A percentile compares a stretch with the other conserved stretches of the same genome.
Conservation (phyloP, 805 yeast genomes). For the Sugiyamaella qingdaonensis region DNA sequence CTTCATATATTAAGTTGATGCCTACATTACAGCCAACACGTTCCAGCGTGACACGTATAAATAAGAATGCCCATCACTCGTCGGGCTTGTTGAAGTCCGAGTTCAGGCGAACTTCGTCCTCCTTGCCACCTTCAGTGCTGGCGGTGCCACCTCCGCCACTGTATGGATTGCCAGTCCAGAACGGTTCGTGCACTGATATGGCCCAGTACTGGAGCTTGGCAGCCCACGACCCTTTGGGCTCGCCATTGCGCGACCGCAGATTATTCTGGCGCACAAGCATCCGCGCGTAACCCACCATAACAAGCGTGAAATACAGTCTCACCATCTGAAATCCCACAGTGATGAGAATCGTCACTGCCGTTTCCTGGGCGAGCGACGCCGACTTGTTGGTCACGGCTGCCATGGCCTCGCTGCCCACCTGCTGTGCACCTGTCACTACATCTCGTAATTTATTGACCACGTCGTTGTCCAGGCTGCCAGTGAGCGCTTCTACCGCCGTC, state of each 20-base stretch:
- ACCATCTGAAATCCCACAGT: slow-evolving; percentile 43
- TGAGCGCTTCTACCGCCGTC: background rate
- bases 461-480: background rate
- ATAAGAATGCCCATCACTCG: background rate
- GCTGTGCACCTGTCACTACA: slow-evolving; percentile 7
- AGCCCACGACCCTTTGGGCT: slow-evolving; percentile 29
- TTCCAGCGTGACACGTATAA: too few relatives aligned
- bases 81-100: background rate
- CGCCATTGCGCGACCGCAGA: slow-evolving; percentile 34
- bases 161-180: slow-evolving; percentile 31
- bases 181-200: slow-evolving; percentile 26
- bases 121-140: background rate
- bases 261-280: slow-evolving; percentile 43
- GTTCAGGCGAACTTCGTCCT: slow-evolving; percentile 2
- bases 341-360: slow-evolving; percentile 45
- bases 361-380: slow-evolving; percentile 31
- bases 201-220: slow-evolving; percentile 30
- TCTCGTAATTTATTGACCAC: background rate
- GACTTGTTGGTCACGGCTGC: slow-evolving; percentile 16
- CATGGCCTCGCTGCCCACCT: slow-evolving; percentile 5
- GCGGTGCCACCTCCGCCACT: background rate
- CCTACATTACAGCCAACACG: too few relatives aligned
- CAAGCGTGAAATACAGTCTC: slow-evolving; percentile 52
- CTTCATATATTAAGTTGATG: too few relatives aligned
- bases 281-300: slow-evolving; percentile 54